Evolutionary conservation across 78 protist genomes (phyloP), one percentile per base, ranked within the genome.

Genomic region (Chrysochromulina parva): DNA sequence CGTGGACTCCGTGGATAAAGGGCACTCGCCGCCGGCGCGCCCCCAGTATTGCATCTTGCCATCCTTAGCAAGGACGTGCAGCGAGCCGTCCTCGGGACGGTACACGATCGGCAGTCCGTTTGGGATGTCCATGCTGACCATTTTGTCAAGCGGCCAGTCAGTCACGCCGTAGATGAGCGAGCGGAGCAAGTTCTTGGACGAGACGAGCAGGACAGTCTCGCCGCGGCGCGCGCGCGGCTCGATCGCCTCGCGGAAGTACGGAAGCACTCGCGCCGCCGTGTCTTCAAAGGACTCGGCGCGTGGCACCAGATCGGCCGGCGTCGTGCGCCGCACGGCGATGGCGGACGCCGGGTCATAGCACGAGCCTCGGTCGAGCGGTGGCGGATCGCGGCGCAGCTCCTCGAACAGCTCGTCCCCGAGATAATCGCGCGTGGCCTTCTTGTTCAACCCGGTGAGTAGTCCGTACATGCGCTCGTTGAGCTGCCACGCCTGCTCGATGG

Each of bases 401-500:
- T 74, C 82, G 55, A 48, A 74, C 38, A 2, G 26, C 3, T 1
- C 57, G 55, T 74, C 82, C 55, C 82, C 82, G 24, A 74, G 82
- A 4, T 48, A 7, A 1, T 2, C 28, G 28, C 55, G 54, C 55
- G 62, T 78, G 62, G 1, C 59, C 28, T 3, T 9, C 86, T 78
- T 78, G 48, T 53, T 19, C 16, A 78, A 47, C 38, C 57, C 59
- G 3, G 86, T 78, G 62, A 78, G 86, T 47, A 48, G 47, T 3
- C 86, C 86, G 86, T 78, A 78, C 86, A 78, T 78, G 22, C 86
- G 60, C 47, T 78, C 86, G 86, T 78, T 78, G 16, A 78, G 86
- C 62, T 17, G 86, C 86, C 86, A 78, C 47, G 53, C 0, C 50
- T 53, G 59, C 13, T 11, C 26, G 58, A 74, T 50, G 9, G 84